phyloP scores from a whole-genome alignment of 768 basidiomycete species.

The Phylloporus sp. region DNA sequence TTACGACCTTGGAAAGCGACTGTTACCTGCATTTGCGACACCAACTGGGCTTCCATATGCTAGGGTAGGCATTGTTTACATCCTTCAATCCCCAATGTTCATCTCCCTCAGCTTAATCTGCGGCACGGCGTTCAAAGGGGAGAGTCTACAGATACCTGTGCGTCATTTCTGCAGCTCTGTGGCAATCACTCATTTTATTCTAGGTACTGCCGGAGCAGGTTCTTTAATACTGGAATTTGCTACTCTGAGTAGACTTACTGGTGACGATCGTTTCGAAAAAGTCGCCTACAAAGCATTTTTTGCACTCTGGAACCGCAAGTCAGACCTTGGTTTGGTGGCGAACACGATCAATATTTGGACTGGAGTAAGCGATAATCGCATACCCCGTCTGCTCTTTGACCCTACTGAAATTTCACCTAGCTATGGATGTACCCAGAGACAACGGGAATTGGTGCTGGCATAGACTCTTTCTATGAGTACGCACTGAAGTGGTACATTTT shows the following conservation, averaged over 20 bases:
- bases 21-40: constrained; percentile 89
- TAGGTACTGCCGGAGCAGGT: constrained; percentile 90
- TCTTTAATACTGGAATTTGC: constrained; percentile 93
- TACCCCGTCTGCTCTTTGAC: background rate
- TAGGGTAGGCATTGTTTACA: constrained; percentile 46
- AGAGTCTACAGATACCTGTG: constrained; percentile 84
- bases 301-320: constrained; percentile 89
- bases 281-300: constrained; percentile 89
- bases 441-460: constrained; percentile 86
- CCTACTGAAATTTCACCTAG: constrained; percentile 27
- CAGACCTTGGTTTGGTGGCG: constrained; percentile 79
- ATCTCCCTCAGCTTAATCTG: constrained; percentile 64
- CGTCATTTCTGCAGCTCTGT: constrained; percentile 27
- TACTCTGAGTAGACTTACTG: constrained; percentile 86
- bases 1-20: constrained; percentile 77
- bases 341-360: constrained; percentile 84
- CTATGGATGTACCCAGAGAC: constrained; percentile 74
- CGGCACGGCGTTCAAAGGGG: constrained; percentile 70
- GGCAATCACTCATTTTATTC: constrained; percentile 5
- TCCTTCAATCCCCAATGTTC: background rate
- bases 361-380: constrained; percentile 51
- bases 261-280: constrained; percentile 85
- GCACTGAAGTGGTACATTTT: constrained; percentile 89
- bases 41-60: constrained; percentile 92
- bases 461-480: constrained; percentile 96